These are phyloP conservation scores for Chlamydomonas sp. DNA, from an alignment of 139 green algal species.

Conservation along the genomic window DNA sequence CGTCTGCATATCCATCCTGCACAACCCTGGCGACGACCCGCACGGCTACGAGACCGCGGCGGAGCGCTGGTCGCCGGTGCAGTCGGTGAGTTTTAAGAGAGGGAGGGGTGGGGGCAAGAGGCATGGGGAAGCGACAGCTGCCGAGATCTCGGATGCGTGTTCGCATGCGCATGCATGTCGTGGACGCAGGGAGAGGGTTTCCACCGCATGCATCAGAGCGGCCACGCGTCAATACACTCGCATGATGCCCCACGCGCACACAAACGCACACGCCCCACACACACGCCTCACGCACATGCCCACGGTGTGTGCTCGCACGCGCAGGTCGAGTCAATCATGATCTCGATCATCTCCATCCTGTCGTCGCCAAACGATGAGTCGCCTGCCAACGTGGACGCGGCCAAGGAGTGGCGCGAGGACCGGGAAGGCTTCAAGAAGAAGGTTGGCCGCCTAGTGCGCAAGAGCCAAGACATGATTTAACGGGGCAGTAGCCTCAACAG, in stretches of 20 bases:
- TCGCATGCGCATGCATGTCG: no score
- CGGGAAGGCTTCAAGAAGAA: slow-evolving; percentile 82
- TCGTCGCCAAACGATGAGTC: slow-evolving; percentile 97
- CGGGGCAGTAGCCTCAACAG: no score
- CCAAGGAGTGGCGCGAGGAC: slow-evolving; percentile 88
- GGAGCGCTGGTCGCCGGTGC: slow-evolving; percentile 95
- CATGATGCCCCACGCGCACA: no score
- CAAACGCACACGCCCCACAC: no score
- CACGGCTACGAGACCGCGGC: slow-evolving; percentile 89
- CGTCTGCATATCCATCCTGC: slow-evolving; percentile 99
- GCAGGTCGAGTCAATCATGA: slow-evolving; percentile 97
- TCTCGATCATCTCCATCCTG: slow-evolving; percentile 99
- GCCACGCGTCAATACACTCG: no score
- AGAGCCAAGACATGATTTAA: slow-evolving; percentile 87
- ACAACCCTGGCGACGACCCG: slow-evolving; percentile 90
- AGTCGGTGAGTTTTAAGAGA: slow-evolving; percentile 86
- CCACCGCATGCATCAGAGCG: no score
- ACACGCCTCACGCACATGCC: no score
- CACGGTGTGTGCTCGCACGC: no score
- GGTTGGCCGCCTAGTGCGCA: slow-evolving; percentile 79
- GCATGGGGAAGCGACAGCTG: no score
- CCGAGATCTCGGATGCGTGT: no score
- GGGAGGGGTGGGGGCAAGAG: no score
- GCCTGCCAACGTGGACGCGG: slow-evolving; percentile 97
- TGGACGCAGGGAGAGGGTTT: no score